A percentile compares a stretch with the other conserved stretches of the same genome.
Evolutionary conservation across 768 basidiomycete species (phyloP).

Genomic region (Panaeolus cyanescens): DNA sequence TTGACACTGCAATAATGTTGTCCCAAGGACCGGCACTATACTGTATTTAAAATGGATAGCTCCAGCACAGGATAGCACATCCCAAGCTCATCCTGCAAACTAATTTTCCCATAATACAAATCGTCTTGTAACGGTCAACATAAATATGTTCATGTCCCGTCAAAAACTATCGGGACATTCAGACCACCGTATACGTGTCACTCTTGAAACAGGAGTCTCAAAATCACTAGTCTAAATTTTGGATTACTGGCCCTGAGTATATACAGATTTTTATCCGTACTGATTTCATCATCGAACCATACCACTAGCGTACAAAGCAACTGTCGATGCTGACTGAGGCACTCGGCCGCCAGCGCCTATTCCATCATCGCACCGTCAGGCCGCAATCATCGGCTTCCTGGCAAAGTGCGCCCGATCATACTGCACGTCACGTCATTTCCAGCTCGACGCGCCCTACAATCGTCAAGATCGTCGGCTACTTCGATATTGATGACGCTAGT

Average conservation of each 20-base stretch:
- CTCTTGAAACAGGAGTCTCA: not conserved
- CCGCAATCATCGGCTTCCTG: not conserved
- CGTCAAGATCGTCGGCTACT: not conserved
- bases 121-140: not conserved
- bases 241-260: not conserved
- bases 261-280: no score
- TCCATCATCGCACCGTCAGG: not conserved
- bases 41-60: no score
- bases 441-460: not conserved
- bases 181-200: not conserved
- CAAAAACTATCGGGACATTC: not conserved
- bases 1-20: no score
- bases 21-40: no score
- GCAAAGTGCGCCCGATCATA: not conserved
- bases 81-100: no score
- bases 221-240: not conserved
- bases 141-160: not conserved
- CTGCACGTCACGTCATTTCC: not conserved
- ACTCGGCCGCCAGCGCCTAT: not conserved
- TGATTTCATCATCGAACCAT: not conserved
- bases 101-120: not conserved
- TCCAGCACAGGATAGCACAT: no score
- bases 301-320: no score
- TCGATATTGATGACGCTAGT: not conserved
- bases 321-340: not conserved